A percentile compares a stretch with the other conserved stretches of the same genome.
phyloP scores from a whole-genome alignment of 257 asterid species.

The Capsicum pubescens region DNA sequence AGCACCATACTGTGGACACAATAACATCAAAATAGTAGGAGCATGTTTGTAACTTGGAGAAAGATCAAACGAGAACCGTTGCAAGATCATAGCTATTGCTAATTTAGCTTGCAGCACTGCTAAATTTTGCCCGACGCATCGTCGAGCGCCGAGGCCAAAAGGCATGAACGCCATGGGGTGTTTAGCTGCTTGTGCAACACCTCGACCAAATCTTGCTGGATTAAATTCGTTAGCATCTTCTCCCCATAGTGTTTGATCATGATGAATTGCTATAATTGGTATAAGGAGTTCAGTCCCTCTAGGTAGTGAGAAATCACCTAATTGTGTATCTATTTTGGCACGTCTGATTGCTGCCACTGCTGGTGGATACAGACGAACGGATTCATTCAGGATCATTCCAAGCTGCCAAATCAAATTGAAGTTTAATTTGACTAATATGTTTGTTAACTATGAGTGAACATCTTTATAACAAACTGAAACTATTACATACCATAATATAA shows the following conservation, averaged over 20 bases:
- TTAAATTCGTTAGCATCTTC: slow-evolving; percentile 71
- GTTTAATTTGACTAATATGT: neutral
- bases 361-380: slow-evolving; percentile 74
- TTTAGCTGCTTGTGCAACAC: slow-evolving; percentile 24
- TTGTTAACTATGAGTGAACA: neutral
- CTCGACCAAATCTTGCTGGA: slow-evolving; percentile 62
- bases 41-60: slow-evolving; percentile 75
- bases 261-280: slow-evolving; percentile 75
- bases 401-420: slow-evolving; percentile 44
- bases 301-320: slow-evolving; percentile 67
- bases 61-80: slow-evolving; percentile 56
- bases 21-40: slow-evolving; percentile 63
- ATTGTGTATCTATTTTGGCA: slow-evolving; percentile 65
- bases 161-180: slow-evolving; percentile 57
- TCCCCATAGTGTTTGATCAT: slow-evolving; percentile 71
- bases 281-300: slow-evolving; percentile 76
- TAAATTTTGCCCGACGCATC: slow-evolving; percentile 74
- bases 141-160: slow-evolving; percentile 77
- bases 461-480: neutral
- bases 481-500: neutral
- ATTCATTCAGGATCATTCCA: slow-evolving; percentile 74
- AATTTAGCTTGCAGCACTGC: slow-evolving; percentile 83
- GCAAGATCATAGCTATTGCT: slow-evolving; percentile 68
- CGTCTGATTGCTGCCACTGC: slow-evolving; percentile 75
- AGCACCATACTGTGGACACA: slow-evolving; percentile 82